Evolutionary conservation across 768 basidiomycete genomes (phyloP), one percentile per base, ranked within the genome.

Genomic region (Auriscalpium microsporum): DNA sequence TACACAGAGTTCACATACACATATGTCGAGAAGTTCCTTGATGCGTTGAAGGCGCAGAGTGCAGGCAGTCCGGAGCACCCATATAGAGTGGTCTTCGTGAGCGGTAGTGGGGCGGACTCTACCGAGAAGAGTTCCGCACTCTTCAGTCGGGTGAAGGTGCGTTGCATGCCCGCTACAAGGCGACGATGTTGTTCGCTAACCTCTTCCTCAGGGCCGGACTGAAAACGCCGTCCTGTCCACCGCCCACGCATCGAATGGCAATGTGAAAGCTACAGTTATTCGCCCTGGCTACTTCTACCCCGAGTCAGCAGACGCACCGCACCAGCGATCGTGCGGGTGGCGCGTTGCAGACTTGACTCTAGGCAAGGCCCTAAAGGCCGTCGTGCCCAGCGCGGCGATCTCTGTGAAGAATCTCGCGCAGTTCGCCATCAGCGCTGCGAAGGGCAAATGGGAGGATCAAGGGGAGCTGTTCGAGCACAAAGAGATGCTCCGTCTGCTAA

Each of bases 31-130:
- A 38, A 57, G 3, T 55, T 56, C 23, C 45, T 61, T 16, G 21
- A 40, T 16, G 58, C 48, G 42, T 40, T 59, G 21, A 56, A 52
- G 45, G 55, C 38, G 28, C 51, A 16, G 33, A 52, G 45, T n/a
- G 55, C 62, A 4, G 67, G 66, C 3, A 59, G 59, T 1, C 33
- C 45, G 8, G 52, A 40, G 17, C 46, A 45, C 10, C 65, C 67
- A 17, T 68, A 67, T 56, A 54, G 60, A 23, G 58, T 69, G 49
- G 61, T 68, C 23, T 65, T 62, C 48, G 49, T 69, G 10, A 67
- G 64, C 21, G 67, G 67, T 8, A 50, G 57, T 21, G 65, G 66
- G 6, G 67, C 67, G 5, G 61, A 63, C 52, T 63, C 65, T 48
- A 48, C 33, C 37, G 67, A 67, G 59, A 62, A 58, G 10, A 60